Evolutionary conservation across 2,329 filamentous ascomycete species (phyloP).

Genomic region (Verticillium isaacii): DNA sequence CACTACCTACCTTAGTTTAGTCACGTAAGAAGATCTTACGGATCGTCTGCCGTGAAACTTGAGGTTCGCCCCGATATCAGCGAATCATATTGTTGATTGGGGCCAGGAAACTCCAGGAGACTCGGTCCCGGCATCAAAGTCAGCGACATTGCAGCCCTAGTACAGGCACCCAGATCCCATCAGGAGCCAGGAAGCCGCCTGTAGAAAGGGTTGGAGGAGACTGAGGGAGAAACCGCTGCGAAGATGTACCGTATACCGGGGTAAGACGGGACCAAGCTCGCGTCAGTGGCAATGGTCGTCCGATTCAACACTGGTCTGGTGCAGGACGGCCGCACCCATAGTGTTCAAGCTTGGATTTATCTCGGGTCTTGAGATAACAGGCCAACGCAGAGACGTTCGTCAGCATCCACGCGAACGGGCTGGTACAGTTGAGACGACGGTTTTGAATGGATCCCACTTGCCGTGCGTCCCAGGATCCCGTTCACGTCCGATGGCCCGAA

Average conservation of each 20-base stretch:
- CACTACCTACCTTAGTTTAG: too few relatives aligned
- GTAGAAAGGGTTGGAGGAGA: background rate
- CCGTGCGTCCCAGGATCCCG: conserved; percentile 5
- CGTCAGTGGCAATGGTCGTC: conserved; percentile 13
- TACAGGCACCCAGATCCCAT: too few relatives aligned
- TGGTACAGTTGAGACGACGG: conserved; percentile 7
- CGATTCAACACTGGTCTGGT: background rate
- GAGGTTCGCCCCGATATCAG: too few relatives aligned
- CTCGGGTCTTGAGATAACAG: conserved; percentile 12
- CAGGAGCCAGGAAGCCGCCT: background rate
- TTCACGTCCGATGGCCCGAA: conserved; percentile 8
- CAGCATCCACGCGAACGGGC: conserved; percentile 8
- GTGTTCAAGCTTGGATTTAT: conserved; percentile 17
- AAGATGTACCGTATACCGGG: conserved; percentile 5
- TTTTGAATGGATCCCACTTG: conserved; percentile 12
- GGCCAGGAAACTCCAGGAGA: too few relatives aligned
- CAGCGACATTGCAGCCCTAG: background rate
- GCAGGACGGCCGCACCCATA: conserved; percentile 3
- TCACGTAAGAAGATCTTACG: too few relatives aligned
- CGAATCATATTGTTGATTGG: too few relatives aligned
- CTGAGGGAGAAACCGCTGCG: background rate
- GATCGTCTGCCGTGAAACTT: too few relatives aligned
- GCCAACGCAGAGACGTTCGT: conserved; percentile 16
- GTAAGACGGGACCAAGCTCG: conserved; percentile 18
- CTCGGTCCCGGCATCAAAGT: background rate